These are phyloP conservation scores for Sporothrix sp. DNA, from an alignment of 2,329 filamentous ascomycete species.

Conservation along the genomic window DNA sequence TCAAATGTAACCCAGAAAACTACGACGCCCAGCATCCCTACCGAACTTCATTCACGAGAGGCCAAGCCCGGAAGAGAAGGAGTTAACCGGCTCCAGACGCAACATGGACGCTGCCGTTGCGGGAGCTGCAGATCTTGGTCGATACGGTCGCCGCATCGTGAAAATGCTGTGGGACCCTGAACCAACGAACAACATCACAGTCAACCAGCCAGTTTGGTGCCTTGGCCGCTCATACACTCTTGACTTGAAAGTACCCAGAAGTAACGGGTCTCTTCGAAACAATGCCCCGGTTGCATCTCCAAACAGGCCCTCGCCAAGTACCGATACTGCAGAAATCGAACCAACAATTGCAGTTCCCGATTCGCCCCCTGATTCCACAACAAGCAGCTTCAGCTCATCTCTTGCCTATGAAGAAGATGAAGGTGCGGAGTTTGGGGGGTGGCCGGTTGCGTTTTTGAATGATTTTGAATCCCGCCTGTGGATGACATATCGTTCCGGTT, in stretches of 20 bases:
- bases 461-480: conserved; percentile 91
- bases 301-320: too few species aligned
- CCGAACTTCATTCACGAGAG: too few species aligned
- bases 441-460: conserved; percentile 77
- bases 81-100: too few species aligned
- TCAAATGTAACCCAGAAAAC: too few species aligned
- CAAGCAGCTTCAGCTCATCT: conserved; percentile 44
- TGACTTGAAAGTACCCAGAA: conserved; percentile 19
- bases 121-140: conserved; percentile 58
- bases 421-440: conserved; percentile 43
- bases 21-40: too few species aligned
- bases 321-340: too few species aligned
- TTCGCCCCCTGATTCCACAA: conserved; percentile 35
- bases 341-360: conserved; percentile 12
- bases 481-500: conserved; percentile 92
- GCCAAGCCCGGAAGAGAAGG: too few species aligned
- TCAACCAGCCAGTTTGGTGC: conserved; percentile 72
- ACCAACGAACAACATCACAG: conserved; percentile 64
- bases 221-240: conserved; percentile 49
- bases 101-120: conserved; percentile 32
- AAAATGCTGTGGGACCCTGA: conserved; percentile 90
- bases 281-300: too few species aligned
- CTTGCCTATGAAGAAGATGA: conserved; percentile 37
- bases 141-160: conserved; percentile 68
- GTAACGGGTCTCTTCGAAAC: conserved; percentile 15